phyloP scores from a whole-genome alignment of 176 grass and related monocot genomes.

The Poa pratensis region DNA sequence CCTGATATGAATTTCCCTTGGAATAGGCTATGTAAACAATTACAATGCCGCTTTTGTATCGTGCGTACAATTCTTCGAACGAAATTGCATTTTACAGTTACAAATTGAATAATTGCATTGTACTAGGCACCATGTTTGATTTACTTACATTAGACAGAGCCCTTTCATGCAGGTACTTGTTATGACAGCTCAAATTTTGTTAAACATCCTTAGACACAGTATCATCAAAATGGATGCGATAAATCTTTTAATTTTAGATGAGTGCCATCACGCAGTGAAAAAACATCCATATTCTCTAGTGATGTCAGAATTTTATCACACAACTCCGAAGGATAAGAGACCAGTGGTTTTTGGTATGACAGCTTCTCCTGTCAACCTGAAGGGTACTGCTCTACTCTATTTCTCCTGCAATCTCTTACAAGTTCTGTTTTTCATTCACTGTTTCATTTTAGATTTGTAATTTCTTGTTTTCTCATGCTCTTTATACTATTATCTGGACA shows the following conservation, averaged over 20 bases:
- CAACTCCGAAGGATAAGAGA: constrained; percentile 86
- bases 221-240: constrained; percentile 99
- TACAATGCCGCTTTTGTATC: not conserved
- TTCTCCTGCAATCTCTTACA: constrained; percentile 15
- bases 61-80: not conserved
- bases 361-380: constrained; percentile 98
- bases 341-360: constrained; percentile 98
- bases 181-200: constrained; percentile 99
- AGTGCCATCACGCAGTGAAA: constrained; percentile 99
- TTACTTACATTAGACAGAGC: constrained; percentile 41
- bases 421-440: constrained; percentile 19
- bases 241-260: constrained; percentile 98
- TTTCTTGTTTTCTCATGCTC: constrained; percentile 34
- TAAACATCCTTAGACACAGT: constrained; percentile 99
- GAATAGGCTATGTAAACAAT: not conserved
- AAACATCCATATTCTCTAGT: constrained; percentile 99
- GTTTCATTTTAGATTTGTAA: constrained; percentile 23
- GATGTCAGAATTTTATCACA: constrained; percentile 99
- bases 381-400: constrained; percentile 67
- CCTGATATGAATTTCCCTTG: constrained; percentile 13
- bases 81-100: constrained; percentile 10
- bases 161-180: constrained; percentile 89
- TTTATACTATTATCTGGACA: constrained; percentile 46
- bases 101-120: constrained; percentile 4
- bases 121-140: constrained; percentile 8